Evolutionary conservation across 768 basidiomycete genomes (phyloP).

Genomic region (Sarcomyxa edulis): DNA sequence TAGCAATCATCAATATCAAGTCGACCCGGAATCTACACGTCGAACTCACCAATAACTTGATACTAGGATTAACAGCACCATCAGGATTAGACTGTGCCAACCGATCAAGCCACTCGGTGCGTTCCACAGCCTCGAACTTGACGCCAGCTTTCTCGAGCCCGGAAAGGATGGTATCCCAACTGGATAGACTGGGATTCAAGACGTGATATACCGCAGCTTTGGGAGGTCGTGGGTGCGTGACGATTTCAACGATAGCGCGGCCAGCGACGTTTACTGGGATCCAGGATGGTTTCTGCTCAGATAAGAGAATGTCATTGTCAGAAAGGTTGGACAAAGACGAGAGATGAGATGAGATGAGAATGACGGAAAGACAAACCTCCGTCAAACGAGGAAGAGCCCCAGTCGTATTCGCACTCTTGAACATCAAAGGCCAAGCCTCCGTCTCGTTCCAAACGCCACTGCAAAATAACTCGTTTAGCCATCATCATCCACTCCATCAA

Average conservation of each 20-base stretch:
- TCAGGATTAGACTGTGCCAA: slow-evolving; percentile 33
- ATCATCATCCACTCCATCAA: too few relatives aligned
- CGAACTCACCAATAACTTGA: slow-evolving; percentile 31
- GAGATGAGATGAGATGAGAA: too few relatives aligned
- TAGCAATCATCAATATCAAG: too few relatives aligned
- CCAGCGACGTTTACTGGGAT: slow-evolving; percentile 50
- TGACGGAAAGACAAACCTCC: too few relatives aligned
- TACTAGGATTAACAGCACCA: slow-evolving; percentile 32
- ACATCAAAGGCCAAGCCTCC: too few relatives aligned
- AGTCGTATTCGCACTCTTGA: too few relatives aligned
- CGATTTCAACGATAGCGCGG: slow-evolving; percentile 39
- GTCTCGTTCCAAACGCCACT: too few relatives aligned
- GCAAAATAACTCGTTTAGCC: too few relatives aligned
- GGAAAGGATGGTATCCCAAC: slow-evolving; percentile 35
- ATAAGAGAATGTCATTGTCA: not conserved
- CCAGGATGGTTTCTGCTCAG: slow-evolving; percentile 35
- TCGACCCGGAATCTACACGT: too few relatives aligned
- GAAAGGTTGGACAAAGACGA: too few relatives aligned
- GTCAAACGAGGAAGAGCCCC: too few relatives aligned
- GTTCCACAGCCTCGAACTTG: slow-evolving; percentile 30
- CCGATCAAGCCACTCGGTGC: slow-evolving; percentile 34
- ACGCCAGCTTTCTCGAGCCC: slow-evolving; percentile 31
- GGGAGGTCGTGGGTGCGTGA: slow-evolving; percentile 12
- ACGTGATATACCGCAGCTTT: slow-evolving; percentile 29
- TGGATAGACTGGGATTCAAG: slow-evolving; percentile 25